Percentiles rank a stretch among this genome's conserved stretches.
These are phyloP conservation scores for Paramyrothecium roridum DNA, from an alignment of 2,329 filamentous ascomycete genomes.

Conservation along the genomic window DNA sequence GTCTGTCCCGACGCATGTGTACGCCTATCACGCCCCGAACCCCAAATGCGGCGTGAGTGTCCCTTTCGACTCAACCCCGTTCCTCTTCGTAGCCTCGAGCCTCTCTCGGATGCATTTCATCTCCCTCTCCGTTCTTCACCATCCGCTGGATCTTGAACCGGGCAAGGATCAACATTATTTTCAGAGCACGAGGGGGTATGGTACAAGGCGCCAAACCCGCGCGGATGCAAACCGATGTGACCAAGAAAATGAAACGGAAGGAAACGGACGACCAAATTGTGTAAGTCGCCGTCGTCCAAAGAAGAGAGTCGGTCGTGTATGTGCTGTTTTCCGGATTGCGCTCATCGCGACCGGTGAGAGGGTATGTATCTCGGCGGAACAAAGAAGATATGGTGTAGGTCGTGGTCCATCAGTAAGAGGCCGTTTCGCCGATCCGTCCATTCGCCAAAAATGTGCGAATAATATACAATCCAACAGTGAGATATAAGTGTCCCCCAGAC, in stretches of 20 bases:
- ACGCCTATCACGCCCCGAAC: constrained; percentile 13
- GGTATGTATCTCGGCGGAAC: neutral
- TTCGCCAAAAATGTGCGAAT: constrained; percentile 36
- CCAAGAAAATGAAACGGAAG: constrained; percentile 3
- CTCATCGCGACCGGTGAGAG: constrained; percentile 1
- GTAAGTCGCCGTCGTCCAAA: constrained; percentile 1
- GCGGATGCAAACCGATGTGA: constrained; percentile 14
- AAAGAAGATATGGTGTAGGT: constrained; percentile 9
- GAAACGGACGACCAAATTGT: constrained; percentile 12
- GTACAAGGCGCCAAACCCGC: constrained; percentile 22
- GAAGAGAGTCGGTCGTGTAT: constrained; percentile 6
- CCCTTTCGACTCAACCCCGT: constrained; percentile 9
- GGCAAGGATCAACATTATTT: constrained; percentile 23
- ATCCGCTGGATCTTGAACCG: constrained; percentile 24
- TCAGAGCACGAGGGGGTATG: constrained; percentile 24
- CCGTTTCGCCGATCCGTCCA: constrained; percentile 30
- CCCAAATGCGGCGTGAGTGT: constrained; percentile 17
- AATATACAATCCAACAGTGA: constrained; percentile 40
- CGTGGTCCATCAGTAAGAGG: constrained; percentile 25
- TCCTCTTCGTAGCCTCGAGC: constrained; percentile 12
- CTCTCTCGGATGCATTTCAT: constrained; percentile 13
- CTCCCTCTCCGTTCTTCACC: constrained; percentile 21
- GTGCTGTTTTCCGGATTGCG: neutral
- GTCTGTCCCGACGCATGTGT: constrained; percentile 12
- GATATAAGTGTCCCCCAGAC: constrained; percentile 23